These are phyloP conservation scores for Phytophthora tentaculata DNA, from an alignment of 352 stramenopile genomes.

Conservation along the genomic window DNA sequence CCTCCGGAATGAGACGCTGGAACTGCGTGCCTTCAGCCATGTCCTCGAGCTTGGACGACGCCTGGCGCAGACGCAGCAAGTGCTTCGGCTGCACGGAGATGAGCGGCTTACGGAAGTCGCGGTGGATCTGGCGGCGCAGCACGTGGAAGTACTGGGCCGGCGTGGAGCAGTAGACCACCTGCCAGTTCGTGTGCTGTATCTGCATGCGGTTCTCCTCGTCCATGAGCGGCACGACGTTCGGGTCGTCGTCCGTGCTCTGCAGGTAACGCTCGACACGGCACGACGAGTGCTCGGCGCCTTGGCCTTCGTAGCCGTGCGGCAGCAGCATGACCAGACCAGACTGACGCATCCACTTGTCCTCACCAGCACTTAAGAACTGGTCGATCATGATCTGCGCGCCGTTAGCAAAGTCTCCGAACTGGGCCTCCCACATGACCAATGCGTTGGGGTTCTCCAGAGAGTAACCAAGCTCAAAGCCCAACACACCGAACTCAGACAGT, in stretches of 20 bases:
- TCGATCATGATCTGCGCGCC: conserved; percentile 98
- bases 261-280: conserved; percentile 96
- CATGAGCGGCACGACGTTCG: conserved; percentile 93
- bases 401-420: conserved; percentile 98
- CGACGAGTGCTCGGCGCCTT: conserved; percentile 96
- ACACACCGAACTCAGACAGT: conserved; percentile 95
- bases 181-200: conserved; percentile 97
- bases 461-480: conserved; percentile 96
- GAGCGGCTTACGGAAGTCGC: conserved; percentile 97
- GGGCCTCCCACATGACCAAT: conserved; percentile 94
- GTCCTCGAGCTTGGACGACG: conserved; percentile 92
- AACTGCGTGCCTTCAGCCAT: conserved; percentile 95
- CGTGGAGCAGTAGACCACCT: conserved; percentile 97
- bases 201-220: conserved; percentile 94
- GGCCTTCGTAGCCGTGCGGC: conserved; percentile 96
- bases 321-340: conserved; percentile 94
- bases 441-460: conserved; percentile 96
- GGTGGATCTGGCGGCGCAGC: conserved; percentile 93
- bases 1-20: conserved; percentile 89
- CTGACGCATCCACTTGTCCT: conserved; percentile 98
- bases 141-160: conserved; percentile 94
- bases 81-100: conserved; percentile 97
- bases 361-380: conserved; percentile 95
- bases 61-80: conserved; percentile 92
- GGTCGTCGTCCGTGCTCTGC: conserved; percentile 95